Evolutionary conservation across 2,329 filamentous ascomycete species (phyloP).

Genomic region (Colletotrichum viniferum): DNA sequence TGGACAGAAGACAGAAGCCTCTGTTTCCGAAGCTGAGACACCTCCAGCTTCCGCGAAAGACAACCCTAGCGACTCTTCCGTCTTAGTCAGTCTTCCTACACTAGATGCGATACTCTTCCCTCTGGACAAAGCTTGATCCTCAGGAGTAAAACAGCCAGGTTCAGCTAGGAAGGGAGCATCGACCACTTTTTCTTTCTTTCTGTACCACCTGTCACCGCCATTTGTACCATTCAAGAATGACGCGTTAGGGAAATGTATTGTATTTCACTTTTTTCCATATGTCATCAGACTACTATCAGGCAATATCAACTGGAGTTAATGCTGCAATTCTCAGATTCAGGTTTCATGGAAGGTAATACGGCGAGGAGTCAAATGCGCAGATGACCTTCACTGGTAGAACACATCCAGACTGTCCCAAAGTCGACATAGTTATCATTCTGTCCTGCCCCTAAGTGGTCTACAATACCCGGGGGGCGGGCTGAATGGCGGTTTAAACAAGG

Average conservation of each 20-base stretch:
- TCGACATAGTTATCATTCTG: background rate
- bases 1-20: background rate
- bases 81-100: background rate
- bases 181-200: background rate
- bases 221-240: background rate
- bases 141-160: background rate
- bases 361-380: background rate
- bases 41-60: background rate
- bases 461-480: background rate
- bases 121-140: background rate
- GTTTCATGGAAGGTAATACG: background rate
- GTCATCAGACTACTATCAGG: background rate
- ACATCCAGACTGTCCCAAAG: background rate
- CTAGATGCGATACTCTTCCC: background rate
- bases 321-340: background rate
- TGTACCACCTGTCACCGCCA: background rate
- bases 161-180: background rate
- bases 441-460: background rate
- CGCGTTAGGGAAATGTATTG: too few relatives aligned
- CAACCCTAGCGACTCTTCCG: background rate
- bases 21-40: background rate
- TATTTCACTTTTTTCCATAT: background rate
- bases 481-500: background rate
- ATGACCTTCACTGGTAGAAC: background rate
- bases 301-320: background rate